Evolutionary conservation across 2,329 filamentous ascomycete genomes (phyloP).

Genomic region (Penicillium janthinellum): DNA sequence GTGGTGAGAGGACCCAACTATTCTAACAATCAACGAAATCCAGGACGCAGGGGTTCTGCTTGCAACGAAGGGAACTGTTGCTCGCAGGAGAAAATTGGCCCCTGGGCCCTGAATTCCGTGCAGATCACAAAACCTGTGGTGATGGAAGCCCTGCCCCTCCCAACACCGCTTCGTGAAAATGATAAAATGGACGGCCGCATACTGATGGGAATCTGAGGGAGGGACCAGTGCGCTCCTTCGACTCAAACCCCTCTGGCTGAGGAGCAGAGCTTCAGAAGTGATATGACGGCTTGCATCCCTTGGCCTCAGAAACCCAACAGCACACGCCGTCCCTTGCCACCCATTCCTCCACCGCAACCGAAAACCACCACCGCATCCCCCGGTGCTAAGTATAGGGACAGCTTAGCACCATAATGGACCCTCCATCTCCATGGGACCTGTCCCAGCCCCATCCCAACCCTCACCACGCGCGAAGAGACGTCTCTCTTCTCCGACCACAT

Average conservation of each 20-base stretch:
- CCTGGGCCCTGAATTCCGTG: slow-evolving; percentile 13
- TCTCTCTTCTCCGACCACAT: slow-evolving; percentile 28
- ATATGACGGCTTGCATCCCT: background rate
- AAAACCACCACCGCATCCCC: background rate
- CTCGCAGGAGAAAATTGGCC: background rate
- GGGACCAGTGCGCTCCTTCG: background rate
- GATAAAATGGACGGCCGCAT: background rate
- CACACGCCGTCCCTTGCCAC: background rate
- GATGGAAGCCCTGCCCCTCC: background rate
- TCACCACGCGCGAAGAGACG: slow-evolving; percentile 34
- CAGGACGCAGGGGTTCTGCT: background rate
- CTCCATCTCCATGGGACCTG: slow-evolving; percentile 38
- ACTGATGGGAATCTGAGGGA: background rate
- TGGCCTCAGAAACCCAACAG: background rate
- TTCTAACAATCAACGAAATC: background rate
- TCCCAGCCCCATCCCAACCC: slow-evolving; percentile 37
- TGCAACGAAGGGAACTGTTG: background rate
- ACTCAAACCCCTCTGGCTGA: background rate
- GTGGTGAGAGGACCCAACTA: background rate
- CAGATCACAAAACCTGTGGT: background rate
- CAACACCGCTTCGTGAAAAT: background rate
- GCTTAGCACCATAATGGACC: background rate
- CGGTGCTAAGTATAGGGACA: slow-evolving; percentile 5
- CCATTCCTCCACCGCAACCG: no score
- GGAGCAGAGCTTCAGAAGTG: background rate